These are phyloP conservation scores for Geosmithia flava DNA, from an alignment of 2,329 filamentous ascomycete genomes.

Conservation along the genomic window DNA sequence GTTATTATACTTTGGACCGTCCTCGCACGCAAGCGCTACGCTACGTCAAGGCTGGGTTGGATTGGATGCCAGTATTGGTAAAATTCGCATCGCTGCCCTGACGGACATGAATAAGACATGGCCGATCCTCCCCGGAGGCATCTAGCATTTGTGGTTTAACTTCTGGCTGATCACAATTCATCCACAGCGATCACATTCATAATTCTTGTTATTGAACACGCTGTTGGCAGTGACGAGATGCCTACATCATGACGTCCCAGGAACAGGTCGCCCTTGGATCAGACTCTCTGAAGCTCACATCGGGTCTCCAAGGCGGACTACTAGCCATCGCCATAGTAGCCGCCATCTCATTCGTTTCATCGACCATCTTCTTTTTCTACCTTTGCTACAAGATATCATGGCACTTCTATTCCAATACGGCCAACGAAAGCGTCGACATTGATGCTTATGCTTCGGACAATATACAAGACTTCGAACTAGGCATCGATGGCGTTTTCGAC, in stretches of 20 bases:
- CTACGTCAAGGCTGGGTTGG: too few relatives aligned
- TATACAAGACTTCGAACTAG: constrained; percentile 17
- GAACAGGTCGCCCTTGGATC: constrained; percentile 9
- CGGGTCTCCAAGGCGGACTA: constrained; percentile 12
- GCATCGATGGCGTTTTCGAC: constrained; percentile 20
- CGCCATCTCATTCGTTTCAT: constrained; percentile 16
- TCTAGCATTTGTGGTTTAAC: too few relatives aligned
- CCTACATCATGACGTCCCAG: constrained; percentile 1
- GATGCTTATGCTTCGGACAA: neutral
- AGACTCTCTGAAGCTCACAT: constrained; percentile 10
- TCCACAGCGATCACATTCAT: too few relatives aligned
- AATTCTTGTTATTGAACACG: too few relatives aligned
- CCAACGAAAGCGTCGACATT: neutral
- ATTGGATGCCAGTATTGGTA: too few relatives aligned
- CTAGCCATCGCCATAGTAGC: constrained; percentile 15
- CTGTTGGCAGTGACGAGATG: neutral
- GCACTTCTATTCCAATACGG: constrained; percentile 9
- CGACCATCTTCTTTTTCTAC: constrained; percentile 15
- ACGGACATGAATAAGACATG: too few relatives aligned
- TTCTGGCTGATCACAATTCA: too few relatives aligned
- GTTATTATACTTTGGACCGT: neutral
- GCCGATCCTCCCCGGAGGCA: too few relatives aligned
- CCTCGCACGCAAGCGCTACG: too few relatives aligned
- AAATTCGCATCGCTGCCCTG: too few relatives aligned
- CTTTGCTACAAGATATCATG: constrained; percentile 17